Percentiles rank a stretch among this genome's conserved stretches.
These are phyloP conservation scores for Rhododendron simsii DNA, from an alignment of 148 eudicot genomes.

Conservation along the genomic window DNA sequence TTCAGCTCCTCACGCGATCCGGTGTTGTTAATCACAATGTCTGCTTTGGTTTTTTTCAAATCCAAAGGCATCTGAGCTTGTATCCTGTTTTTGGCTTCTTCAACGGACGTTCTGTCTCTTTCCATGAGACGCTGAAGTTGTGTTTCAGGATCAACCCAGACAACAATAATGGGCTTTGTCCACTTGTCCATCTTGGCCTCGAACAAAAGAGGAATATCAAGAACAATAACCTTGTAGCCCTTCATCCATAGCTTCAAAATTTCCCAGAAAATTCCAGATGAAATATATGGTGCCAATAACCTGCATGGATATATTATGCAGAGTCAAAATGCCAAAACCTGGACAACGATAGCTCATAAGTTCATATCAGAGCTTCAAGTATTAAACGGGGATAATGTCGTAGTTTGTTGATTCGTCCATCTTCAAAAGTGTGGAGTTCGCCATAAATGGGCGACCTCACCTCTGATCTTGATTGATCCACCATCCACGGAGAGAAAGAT, in stretches of 20 bases:
- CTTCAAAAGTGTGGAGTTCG: not conserved
- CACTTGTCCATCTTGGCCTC: constrained; percentile 93
- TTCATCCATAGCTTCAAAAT: constrained; percentile 80
- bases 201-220: constrained; percentile 82
- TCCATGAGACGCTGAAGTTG: constrained; percentile 75
- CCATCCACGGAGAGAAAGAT: not conserved
- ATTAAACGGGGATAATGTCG: not conserved
- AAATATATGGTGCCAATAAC: constrained; percentile 80
- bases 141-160: constrained; percentile 85
- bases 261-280: constrained; percentile 65
- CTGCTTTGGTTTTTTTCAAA: constrained; percentile 67
- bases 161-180: constrained; percentile 81
- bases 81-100: constrained; percentile 77
- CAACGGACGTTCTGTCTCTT: constrained; percentile 61
- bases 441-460: not conserved
- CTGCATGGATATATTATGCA: constrained; percentile 29
- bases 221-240: constrained; percentile 67
- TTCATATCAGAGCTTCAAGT: not conserved
- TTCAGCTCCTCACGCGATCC: constrained; percentile 78
- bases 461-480: not conserved
- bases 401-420: not conserved
- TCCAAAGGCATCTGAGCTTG: constrained; percentile 88
- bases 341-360: not conserved
- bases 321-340: not conserved
- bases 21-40: constrained; percentile 74